Conservation (phyloP, 2,329 filamentous ascomycete species). For the Albifimbria verrucaria region DNA sequence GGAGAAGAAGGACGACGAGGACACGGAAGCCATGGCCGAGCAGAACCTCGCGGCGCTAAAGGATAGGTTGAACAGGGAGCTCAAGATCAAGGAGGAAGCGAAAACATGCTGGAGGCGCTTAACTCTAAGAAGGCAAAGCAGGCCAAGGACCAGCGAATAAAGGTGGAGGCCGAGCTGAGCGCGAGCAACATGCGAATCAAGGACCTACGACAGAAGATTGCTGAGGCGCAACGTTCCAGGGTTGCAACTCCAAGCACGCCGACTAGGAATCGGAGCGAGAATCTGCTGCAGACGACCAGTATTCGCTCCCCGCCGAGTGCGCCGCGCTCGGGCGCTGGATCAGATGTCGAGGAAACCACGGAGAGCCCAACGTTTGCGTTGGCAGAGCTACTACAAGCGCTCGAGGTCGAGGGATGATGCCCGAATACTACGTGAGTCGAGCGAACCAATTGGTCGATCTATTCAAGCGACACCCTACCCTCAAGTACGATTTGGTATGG, state of each 20-base stretch:
- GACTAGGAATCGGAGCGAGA: conserved; percentile 49
- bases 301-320: conserved; percentile 57
- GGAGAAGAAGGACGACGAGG: conserved; percentile 63
- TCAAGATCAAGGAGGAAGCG: conserved; percentile 96
- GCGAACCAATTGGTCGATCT: conserved; percentile 92
- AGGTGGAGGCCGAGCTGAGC: conserved; percentile 84
- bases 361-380: conserved; percentile 93
- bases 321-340: conserved; percentile 53
- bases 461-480: conserved; percentile 87
- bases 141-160: conserved; percentile 76
- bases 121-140: conserved; percentile 96
- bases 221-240: conserved; percentile 54
- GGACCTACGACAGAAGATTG: conserved; percentile 57
- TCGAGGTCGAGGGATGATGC: conserved; percentile 85
- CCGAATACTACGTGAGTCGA: conserved; percentile 92
- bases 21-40: conserved; percentile 56
- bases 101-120: conserved; percentile 94
- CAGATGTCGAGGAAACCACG: conserved; percentile 63
- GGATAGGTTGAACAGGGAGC: conserved; percentile 87
- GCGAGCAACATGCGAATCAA: conserved; percentile 75
- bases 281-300: conserved; percentile 40
- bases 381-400: conserved; percentile 82
- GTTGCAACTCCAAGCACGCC: conserved; percentile 46
- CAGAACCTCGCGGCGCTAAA: conserved; percentile 72
- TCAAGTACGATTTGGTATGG: conserved; percentile 98